Evolutionary conservation across 495 filamentous ascomycete genomes (phyloP).

Genomic region (Elaphomyces granulatus): DNA sequence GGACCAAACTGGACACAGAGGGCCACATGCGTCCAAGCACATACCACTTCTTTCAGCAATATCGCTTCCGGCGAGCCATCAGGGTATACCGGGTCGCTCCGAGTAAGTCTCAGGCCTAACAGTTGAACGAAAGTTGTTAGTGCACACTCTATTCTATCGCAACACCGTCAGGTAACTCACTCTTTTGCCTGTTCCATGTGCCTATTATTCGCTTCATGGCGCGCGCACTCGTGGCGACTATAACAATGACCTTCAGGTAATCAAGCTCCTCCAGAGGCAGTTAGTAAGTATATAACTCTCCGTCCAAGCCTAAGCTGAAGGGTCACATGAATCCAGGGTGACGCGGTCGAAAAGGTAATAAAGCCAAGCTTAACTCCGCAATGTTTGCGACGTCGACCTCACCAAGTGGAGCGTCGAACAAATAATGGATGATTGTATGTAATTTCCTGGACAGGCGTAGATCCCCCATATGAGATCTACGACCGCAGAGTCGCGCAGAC

Average conservation of each 20-base stretch:
- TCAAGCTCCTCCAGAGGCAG: too few relatives aligned
- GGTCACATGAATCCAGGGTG: conserved; percentile 26
- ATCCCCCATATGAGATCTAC: too few relatives aligned
- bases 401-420: too few relatives aligned
- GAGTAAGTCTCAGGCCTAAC: not conserved
- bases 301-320: conserved; percentile 14
- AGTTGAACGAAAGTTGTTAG: conserved; percentile 6
- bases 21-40: too few relatives aligned
- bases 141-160: not conserved
- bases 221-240: not conserved
- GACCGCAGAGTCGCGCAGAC: too few relatives aligned
- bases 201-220: not conserved
- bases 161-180: not conserved
- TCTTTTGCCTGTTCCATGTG: not conserved
- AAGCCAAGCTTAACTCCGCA: too few relatives aligned
- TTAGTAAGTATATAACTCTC: too few relatives aligned
- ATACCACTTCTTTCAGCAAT: not conserved
- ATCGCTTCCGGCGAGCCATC: not conserved
- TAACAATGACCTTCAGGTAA: too few relatives aligned
- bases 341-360: conserved; percentile 32
- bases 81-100: not conserved
- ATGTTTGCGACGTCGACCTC: too few relatives aligned
- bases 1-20: too few relatives aligned
- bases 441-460: too few relatives aligned
- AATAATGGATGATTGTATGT: too few relatives aligned